phyloP scores from a whole-genome alignment of 2,329 filamentous ascomycete genomes.

The Claviceps maximensis region DNA sequence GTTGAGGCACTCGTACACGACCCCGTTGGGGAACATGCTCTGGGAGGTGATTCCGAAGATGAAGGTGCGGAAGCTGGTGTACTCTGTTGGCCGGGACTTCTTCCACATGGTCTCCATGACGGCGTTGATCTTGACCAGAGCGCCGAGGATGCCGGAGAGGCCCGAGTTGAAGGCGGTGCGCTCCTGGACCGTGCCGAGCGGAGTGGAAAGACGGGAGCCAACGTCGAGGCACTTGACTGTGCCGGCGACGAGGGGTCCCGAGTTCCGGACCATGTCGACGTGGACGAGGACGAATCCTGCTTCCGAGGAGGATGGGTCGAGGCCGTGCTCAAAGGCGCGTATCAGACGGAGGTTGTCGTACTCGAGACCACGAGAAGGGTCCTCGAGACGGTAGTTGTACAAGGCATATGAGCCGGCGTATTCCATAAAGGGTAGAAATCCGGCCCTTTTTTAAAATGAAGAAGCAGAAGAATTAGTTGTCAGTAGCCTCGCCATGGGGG shows the following conservation, averaged over 20 bases:
- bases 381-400: slow-evolving; percentile 51
- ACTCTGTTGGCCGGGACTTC: slow-evolving; percentile 70
- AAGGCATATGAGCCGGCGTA: slow-evolving; percentile 58
- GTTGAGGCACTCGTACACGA: slow-evolving; percentile 75
- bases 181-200: slow-evolving; percentile 16
- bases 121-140: slow-evolving; percentile 52
- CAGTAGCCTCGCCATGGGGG: not conserved
- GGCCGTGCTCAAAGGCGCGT: slow-evolving; percentile 80
- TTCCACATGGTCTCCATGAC: slow-evolving; percentile 90
- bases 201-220: slow-evolving; percentile 17
- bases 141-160: slow-evolving; percentile 45
- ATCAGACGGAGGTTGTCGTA: slow-evolving; percentile 67
- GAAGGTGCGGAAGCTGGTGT: slow-evolving; percentile 86
- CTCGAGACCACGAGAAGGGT: slow-evolving; percentile 41
- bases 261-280: slow-evolving; percentile 88
- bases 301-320: slow-evolving; percentile 77
- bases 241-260: slow-evolving; percentile 62
- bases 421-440: slow-evolving; percentile 89
- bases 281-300: slow-evolving; percentile 94
- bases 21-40: slow-evolving; percentile 86
- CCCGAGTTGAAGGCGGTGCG: slow-evolving; percentile 51
- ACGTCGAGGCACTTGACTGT: slow-evolving; percentile 53
- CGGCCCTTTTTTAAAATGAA: slow-evolving; percentile 28
- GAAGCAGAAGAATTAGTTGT: not conserved
- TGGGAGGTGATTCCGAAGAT: slow-evolving; percentile 93